phyloP scores from a whole-genome alignment of 2,329 filamentous ascomycete species.

The Aspergillus intermedius region DNA sequence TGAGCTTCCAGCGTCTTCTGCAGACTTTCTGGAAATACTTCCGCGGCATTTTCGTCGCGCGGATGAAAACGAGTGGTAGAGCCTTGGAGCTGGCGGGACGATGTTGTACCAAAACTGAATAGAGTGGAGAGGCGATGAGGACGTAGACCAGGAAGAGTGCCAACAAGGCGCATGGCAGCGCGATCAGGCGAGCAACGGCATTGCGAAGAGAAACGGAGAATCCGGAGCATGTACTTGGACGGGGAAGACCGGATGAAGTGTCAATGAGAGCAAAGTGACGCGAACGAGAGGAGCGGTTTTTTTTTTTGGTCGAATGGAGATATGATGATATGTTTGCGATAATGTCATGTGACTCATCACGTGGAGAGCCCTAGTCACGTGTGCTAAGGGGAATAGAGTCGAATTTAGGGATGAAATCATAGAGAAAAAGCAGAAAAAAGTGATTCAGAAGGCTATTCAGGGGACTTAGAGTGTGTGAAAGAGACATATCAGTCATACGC shows the following conservation, averaged over 20 bases:
- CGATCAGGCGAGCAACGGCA: constrained; percentile 11
- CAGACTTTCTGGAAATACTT: constrained; percentile 29
- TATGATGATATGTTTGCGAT: too few species aligned
- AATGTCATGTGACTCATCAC: too few species aligned
- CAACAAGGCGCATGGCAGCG: constrained; percentile 20
- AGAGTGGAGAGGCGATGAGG: not conserved
- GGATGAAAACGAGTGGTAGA: not conserved
- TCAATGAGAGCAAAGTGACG: not conserved
- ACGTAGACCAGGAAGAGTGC: constrained; percentile 3
- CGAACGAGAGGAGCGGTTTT: not conserved
- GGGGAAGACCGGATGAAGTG: not conserved
- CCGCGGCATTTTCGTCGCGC: constrained; percentile 9
- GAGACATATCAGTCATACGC: too few species aligned
- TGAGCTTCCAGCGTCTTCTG: constrained; percentile 37
- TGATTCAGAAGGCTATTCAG: too few species aligned
- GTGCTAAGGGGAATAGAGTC: too few species aligned
- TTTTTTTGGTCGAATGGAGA: not conserved
- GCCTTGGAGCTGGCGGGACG: constrained; percentile 7
- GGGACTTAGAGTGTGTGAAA: too few species aligned
- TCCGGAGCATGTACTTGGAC: constrained; percentile 10
- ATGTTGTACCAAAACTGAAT: not conserved
- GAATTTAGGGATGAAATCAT: too few species aligned
- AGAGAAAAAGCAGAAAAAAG: too few species aligned
- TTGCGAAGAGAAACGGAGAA: constrained; percentile 6
- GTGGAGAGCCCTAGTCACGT: too few species aligned